Evolutionary conservation across 768 basidiomycete genomes (phyloP).

Genomic region (Dentipellis fragilis): DNA sequence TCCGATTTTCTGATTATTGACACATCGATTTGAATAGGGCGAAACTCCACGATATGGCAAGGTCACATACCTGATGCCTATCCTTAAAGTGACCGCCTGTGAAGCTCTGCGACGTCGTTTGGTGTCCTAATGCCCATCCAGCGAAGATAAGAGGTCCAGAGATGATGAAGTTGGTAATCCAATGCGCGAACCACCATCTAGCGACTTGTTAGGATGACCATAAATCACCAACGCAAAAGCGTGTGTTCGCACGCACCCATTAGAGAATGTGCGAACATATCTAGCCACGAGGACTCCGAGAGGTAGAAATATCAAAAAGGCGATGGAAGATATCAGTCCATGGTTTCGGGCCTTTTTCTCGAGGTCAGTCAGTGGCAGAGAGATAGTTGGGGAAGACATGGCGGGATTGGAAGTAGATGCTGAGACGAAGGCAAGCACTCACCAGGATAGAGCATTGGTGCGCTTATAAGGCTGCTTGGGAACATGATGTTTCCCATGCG

Average conservation of each 20-base stretch:
- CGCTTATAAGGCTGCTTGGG: neutral
- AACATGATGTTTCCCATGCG: neutral
- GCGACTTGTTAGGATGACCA: no score
- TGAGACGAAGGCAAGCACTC: neutral
- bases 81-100: conserved; percentile 10
- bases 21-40: neutral
- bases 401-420: neutral
- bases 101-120: conserved; percentile 5
- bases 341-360: conserved; percentile 10
- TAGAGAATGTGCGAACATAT: conserved; percentile 14
- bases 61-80: conserved; percentile 14
- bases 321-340: conserved; percentile 15
- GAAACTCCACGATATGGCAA: neutral
- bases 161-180: conserved; percentile 16
- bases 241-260: neutral
- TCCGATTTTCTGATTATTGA: conserved; percentile 13
- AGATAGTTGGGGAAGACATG: neutral
- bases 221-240: neutral
- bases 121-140: conserved; percentile 11
- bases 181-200: conserved; percentile 19
- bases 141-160: conserved; percentile 18
- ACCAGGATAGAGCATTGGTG: neutral
- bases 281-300: conserved; percentile 17
- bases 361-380: conserved; percentile 6
- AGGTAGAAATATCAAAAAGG: conserved; percentile 17